Evolutionary conservation across 2,329 filamentous ascomycete genomes (phyloP).

Genomic region (Pseudocercospora eumusae): DNA sequence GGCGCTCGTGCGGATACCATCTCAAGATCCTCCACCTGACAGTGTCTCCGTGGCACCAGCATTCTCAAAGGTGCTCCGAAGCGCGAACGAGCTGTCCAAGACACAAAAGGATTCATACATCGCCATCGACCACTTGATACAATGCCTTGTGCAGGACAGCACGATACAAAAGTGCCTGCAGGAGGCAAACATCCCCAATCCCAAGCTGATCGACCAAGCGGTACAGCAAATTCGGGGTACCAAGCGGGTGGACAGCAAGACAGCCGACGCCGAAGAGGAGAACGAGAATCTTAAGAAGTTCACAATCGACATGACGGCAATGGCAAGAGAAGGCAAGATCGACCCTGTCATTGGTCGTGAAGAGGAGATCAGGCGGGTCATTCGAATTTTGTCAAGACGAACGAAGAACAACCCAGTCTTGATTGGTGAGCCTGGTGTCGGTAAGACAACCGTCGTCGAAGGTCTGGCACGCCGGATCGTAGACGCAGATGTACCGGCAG

Average conservation of each 20-base stretch:
- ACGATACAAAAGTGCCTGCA: conserved; percentile 72
- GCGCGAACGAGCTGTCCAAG: conserved; percentile 86
- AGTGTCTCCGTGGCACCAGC: conserved; percentile 77
- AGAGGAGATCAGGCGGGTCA: conserved; percentile 88
- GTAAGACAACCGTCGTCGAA: conserved; percentile 97
- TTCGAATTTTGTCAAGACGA: conserved; percentile 86
- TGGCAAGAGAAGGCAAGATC: conserved; percentile 96
- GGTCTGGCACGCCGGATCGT: conserved; percentile 93
- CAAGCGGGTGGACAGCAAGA: conserved; percentile 91
- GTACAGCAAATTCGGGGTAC: conserved; percentile 89
- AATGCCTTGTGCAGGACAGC: conserved; percentile 75
- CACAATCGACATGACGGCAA: conserved; percentile 95
- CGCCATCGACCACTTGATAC: conserved; percentile 91
- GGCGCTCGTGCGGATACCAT: conserved; percentile 82
- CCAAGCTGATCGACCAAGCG: conserved; percentile 87
- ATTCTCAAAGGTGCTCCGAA: conserved; percentile 78
- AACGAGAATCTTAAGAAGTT: conserved; percentile 97
- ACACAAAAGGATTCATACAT: conserved; percentile 97
- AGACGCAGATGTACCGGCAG: conserved; percentile 94
- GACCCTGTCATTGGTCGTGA: conserved; percentile 96
- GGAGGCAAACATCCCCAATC: conserved; percentile 87
- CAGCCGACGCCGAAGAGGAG: conserved; percentile 87
- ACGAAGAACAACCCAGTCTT: conserved; percentile 99
- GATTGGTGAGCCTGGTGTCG: conserved; percentile 96
- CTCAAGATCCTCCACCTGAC: conserved; percentile 92